phyloP scores from a whole-genome alignment of 495 filamentous ascomycete species.

The Neohortaea acidophila region DNA sequence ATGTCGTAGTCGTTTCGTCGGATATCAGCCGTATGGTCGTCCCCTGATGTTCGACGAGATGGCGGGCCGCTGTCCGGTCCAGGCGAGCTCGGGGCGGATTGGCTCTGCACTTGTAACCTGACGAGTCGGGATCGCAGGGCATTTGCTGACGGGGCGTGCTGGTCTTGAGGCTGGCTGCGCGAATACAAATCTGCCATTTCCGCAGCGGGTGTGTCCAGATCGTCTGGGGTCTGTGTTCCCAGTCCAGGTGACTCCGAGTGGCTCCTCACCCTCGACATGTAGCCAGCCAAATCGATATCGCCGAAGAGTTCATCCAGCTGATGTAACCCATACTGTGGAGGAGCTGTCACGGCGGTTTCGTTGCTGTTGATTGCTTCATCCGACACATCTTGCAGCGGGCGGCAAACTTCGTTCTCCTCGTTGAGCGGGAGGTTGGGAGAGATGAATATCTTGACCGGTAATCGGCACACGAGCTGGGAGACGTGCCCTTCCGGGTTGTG shows the following conservation, averaged over 20 bases:
- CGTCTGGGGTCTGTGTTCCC: too few species aligned
- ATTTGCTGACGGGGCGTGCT: too few species aligned
- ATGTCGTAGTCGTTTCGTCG: slow-evolving; percentile 20
- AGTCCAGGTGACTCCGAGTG: too few species aligned
- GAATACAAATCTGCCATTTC: too few species aligned
- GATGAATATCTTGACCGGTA: slow-evolving; percentile 82
- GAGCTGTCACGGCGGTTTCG: slow-evolving; percentile 39
- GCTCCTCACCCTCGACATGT: too few species aligned
- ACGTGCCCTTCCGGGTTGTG: slow-evolving; percentile 88
- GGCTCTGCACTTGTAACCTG: slow-evolving; percentile 19
- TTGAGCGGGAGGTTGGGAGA: slow-evolving; percentile 78
- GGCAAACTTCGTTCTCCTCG: slow-evolving; percentile 56
- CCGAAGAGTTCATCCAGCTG: slow-evolving; percentile 77
- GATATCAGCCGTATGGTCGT: slow-evolving; percentile 5
- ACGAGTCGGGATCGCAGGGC: slow-evolving; percentile 25
- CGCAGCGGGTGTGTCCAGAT: too few species aligned
- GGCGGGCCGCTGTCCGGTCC: too few species aligned
- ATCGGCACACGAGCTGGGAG: slow-evolving; percentile 75
- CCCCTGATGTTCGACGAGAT: slow-evolving; percentile 16
- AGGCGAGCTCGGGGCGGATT: too few species aligned
- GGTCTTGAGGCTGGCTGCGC: too few species aligned
- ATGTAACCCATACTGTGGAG: slow-evolving; percentile 79
- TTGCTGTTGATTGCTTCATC: slow-evolving; percentile 26
- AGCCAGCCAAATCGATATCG: slow-evolving; percentile 58
- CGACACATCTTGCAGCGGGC: slow-evolving; percentile 29